Percentiles rank a stretch among this genome's conserved stretches.
phyloP scores from a whole-genome alignment of 345 rosid genomes.

The Raphanus raphanistrum region DNA sequence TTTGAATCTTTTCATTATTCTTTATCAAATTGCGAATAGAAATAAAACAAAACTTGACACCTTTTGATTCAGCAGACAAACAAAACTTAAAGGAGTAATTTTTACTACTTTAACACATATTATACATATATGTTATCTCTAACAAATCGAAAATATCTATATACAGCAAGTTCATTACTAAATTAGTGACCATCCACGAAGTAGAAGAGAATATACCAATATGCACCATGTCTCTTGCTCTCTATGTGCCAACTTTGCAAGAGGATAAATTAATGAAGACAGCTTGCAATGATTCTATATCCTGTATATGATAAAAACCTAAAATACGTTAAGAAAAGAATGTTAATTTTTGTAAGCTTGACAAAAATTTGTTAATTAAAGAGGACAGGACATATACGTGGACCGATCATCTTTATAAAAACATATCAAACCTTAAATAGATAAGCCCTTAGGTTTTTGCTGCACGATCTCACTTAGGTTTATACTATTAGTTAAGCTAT shows the following conservation, averaged over 20 bases:
- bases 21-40: background rate
- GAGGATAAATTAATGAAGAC: conserved; percentile 10
- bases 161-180: conserved; percentile 12
- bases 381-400: conserved; percentile 1
- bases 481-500: background rate
- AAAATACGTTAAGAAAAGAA: background rate
- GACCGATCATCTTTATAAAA: background rate
- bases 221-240: background rate
- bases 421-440: background rate
- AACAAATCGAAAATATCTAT: background rate
- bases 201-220: conserved; percentile 12
- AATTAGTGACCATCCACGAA: conserved; percentile 21
- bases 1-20: background rate
- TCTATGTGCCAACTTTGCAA: conserved; percentile 29
- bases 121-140: background rate
- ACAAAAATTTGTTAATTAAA: background rate
- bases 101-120: conserved; percentile 1
- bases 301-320: background rate
- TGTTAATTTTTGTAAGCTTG: background rate
- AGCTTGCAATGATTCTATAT: background rate
- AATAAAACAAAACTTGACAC: background rate
- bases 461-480: conserved; percentile 8
- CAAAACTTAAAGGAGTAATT: background rate
- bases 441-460: background rate
- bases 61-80: background rate